Percentiles rank a stretch among this genome's conserved stretches.
Evolutionary conservation across 176 grass and related monocot species (phyloP).

Genomic region (Zea mays): DNA sequence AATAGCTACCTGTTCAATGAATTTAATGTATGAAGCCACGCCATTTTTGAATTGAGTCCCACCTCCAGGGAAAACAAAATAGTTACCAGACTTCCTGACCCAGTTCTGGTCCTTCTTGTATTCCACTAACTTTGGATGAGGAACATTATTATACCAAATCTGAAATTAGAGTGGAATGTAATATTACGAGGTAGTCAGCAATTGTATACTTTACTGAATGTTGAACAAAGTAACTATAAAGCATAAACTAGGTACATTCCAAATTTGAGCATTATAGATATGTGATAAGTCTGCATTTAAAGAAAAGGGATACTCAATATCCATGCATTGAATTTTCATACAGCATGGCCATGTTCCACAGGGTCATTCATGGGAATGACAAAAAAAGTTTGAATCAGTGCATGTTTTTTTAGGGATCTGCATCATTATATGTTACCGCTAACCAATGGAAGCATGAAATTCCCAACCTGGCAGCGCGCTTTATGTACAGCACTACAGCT

Average conservation of each 20-base stretch:
- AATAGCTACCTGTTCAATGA: constrained; percentile 76
- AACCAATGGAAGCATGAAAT: constrained; percentile 11
- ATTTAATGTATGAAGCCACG: constrained; percentile 68
- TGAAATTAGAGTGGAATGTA: constrained; percentile 36
- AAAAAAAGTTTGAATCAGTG: background rate
- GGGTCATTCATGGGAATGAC: background rate
- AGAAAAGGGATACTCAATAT: background rate
- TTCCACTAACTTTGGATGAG: constrained; percentile 87
- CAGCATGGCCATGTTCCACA: constrained; percentile 2
- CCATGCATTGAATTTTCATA: background rate
- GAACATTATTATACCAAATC: constrained; percentile 98
- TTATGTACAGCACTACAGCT: background rate
- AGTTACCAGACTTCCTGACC: constrained; percentile 70
- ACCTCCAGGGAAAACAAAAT: constrained; percentile 80
- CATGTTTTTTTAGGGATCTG: background rate
- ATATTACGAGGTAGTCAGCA: constrained; percentile 8
- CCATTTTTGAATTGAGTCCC: constrained; percentile 95
- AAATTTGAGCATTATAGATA: constrained; percentile 26
- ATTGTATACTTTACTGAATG: background rate
- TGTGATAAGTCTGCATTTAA: background rate
- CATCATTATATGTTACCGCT: background rate
- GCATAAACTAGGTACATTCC: constrained; percentile 3
- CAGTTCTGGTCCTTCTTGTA: constrained; percentile 99
- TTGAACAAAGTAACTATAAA: constrained; percentile 12
- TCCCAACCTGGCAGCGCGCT: background rate